Evolutionary conservation across 768 basidiomycete species (phyloP).

Genomic region (Xerocomus brunneocitrinus): DNA sequence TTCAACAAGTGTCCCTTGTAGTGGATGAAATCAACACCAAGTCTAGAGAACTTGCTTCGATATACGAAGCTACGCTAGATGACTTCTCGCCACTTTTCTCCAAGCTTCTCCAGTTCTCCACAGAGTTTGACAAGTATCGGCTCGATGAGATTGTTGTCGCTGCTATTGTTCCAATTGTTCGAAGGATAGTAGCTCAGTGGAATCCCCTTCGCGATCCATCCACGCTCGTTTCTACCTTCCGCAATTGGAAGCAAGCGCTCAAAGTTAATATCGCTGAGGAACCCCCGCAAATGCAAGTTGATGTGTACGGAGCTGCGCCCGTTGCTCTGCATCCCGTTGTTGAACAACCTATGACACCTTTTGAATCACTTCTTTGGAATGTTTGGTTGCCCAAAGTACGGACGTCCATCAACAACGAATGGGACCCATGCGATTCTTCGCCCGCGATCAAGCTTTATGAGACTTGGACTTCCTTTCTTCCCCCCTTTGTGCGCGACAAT

Average conservation of each 20-base stretch:
- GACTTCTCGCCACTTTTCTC: constrained; percentile 70
- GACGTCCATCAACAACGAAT: constrained; percentile 91
- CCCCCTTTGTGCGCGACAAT: constrained; percentile 90
- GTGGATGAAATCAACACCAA: constrained; percentile 65
- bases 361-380: constrained; percentile 91
- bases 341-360: constrained; percentile 83
- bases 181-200: constrained; percentile 74
- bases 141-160: constrained; percentile 93
- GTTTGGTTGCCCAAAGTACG: constrained; percentile 95
- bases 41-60: constrained; percentile 57
- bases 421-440: constrained; percentile 69
- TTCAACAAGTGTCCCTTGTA: constrained; percentile 74
- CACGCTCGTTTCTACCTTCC: constrained; percentile 58
- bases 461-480: constrained; percentile 82
- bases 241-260: constrained; percentile 64
- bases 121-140: constrained; percentile 72
- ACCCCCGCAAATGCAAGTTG: constrained; percentile 42
- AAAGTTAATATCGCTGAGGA: constrained; percentile 51
- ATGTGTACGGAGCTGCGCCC: constrained; percentile 51
- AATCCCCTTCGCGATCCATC: constrained; percentile 77
- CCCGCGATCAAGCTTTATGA: constrained; percentile 83
- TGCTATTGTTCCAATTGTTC: constrained; percentile 78
- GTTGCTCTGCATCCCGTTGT: constrained; percentile 28
- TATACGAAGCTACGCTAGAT: constrained; percentile 70
- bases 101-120: constrained; percentile 63